Evolutionary conservation across 176 grass and related monocot genomes (phyloP).

Genomic region (Eragrostis nindensis): DNA sequence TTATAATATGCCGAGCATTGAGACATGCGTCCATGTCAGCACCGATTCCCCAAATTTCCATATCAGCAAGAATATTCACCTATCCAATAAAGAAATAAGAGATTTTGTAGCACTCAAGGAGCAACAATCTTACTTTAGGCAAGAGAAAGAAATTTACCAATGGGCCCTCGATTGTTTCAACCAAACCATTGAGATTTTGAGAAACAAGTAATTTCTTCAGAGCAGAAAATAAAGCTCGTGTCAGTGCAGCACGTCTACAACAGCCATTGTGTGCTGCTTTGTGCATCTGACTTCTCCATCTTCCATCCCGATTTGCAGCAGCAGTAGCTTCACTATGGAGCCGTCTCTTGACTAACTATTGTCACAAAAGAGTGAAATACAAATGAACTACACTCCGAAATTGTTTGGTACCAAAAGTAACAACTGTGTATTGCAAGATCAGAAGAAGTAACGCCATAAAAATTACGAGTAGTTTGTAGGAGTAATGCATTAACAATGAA

Average conservation of each 20-base stretch:
- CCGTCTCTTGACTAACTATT: slow-evolving; percentile 81
- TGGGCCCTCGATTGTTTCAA: slow-evolving; percentile 74
- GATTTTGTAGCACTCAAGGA: slow-evolving; percentile 17
- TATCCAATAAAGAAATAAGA: slow-evolving; percentile 27
- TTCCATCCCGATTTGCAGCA: slow-evolving; percentile 82
- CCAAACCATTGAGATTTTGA: slow-evolving; percentile 66
- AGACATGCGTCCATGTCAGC: slow-evolving; percentile 95
- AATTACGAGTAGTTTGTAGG: not conserved
- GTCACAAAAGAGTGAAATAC: slow-evolving; percentile 7
- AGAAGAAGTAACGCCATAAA: not conserved
- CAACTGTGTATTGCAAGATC: slow-evolving; percentile 2
- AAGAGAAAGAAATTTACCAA: slow-evolving; percentile 63
- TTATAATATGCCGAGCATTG: slow-evolving; percentile 71
- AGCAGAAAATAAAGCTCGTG: slow-evolving; percentile 72
- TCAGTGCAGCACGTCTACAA: slow-evolving; percentile 79
- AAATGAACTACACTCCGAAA: slow-evolving; percentile 11
- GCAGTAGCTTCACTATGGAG: slow-evolving; percentile 66
- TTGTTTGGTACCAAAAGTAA: slow-evolving; percentile 17
- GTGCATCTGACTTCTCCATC: slow-evolving; percentile 97
- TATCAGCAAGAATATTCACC: slow-evolving; percentile 94
- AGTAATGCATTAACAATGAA: slow-evolving; percentile 20
- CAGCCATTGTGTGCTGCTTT: slow-evolving; percentile 96
- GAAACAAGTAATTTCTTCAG: slow-evolving; percentile 74
- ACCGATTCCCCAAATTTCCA: slow-evolving; percentile 92
- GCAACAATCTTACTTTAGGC: slow-evolving; percentile 8